Base-by-base conservation (phyloP, 2,329 filamentous ascomycete genomes). In the Phaeophleospora eucalypticola region DNA sequence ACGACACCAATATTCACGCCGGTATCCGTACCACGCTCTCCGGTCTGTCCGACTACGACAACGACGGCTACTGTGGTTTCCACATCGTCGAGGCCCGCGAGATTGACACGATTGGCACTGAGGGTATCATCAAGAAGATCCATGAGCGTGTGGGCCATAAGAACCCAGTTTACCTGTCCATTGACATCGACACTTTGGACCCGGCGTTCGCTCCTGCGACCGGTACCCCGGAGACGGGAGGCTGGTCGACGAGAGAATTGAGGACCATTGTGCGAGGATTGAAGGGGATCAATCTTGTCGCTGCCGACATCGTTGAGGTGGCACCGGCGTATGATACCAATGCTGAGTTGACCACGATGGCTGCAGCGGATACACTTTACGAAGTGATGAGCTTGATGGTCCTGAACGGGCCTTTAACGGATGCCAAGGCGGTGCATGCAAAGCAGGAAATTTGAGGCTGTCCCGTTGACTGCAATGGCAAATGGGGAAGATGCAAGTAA, bases 131-230 rank as follows among this genome's bases (percentile, higher is more conserved):
- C 65, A 80, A 85, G 68, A 83, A 80, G 65, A 93, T 94, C 61
- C 71, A 80, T 36, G 82, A 87, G 3, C 76, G 87, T 18, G 86
- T 94, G 15, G 58, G 62, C 10, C 60, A 82, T 17, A 75, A 77
- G 44, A 83, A 82, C 51, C 87, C 87, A 0, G 86, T 93, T 0
- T 94, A 94, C 63, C 70, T 94, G 24, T 87, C 81, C 4, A 83
- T 94, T 38, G 89, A 95, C 62, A 95, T 95, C 58, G 89, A 95
- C 62, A 89, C 87, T 0, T 74, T 95, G 3, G 89, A 95, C 64
- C 89, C 89, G 6, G 87, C 87, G 4, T 91, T 87, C 57, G 85
- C 85, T 0, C 85, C 84, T 10, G 84, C 82, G 0, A 88, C 84
- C 0, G 85, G 85, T 7, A 88, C 85, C 0, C 85, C 84, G 1